Percentiles rank a stretch among this genome's conserved stretches.
phyloP scores from a whole-genome alignment of 2,329 filamentous ascomycete genomes.

The Cercospora citrullina region DNA sequence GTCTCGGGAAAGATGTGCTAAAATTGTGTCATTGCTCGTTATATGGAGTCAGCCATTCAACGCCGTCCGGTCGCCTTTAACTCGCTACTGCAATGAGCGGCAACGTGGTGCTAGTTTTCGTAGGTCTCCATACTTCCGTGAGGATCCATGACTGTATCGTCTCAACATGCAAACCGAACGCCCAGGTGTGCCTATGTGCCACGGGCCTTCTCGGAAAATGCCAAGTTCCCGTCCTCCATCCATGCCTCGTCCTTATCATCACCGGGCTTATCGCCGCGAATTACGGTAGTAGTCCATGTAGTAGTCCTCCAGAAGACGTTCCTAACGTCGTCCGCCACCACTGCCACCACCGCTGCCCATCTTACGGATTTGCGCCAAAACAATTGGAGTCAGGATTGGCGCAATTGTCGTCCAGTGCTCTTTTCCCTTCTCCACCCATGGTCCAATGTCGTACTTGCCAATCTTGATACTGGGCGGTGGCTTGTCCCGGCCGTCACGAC shows the following conservation, averaged over 20 bases:
- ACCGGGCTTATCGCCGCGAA: not conserved
- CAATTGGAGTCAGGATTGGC: constrained; percentile 37
- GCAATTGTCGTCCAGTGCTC: constrained; percentile 38
- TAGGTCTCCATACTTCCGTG: not conserved
- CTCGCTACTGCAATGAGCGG: not conserved
- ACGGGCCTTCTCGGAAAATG: not conserved
- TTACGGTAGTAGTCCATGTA: not conserved
- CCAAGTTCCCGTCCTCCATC: not conserved
- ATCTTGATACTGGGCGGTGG: constrained; percentile 34
- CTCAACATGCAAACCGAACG: not conserved
- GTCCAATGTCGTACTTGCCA: constrained; percentile 38
- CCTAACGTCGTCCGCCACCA: constrained; percentile 11
- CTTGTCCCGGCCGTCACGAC: constrained; percentile 14
- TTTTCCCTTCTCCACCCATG: constrained; percentile 37
- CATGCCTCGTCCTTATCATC: not conserved
- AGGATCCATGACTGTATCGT: not conserved
- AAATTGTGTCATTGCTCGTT: not conserved
- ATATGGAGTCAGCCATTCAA: not conserved
- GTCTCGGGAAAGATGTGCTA: not conserved
- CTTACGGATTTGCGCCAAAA: constrained; percentile 33
- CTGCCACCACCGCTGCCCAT: constrained; percentile 13
- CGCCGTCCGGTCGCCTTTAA: not conserved
- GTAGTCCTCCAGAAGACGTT: constrained; percentile 7
- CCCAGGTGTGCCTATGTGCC: not conserved
- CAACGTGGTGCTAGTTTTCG: not conserved